Conservation (phyloP, 805 yeast genomes). For the Zygoascus tannicola region DNA sequence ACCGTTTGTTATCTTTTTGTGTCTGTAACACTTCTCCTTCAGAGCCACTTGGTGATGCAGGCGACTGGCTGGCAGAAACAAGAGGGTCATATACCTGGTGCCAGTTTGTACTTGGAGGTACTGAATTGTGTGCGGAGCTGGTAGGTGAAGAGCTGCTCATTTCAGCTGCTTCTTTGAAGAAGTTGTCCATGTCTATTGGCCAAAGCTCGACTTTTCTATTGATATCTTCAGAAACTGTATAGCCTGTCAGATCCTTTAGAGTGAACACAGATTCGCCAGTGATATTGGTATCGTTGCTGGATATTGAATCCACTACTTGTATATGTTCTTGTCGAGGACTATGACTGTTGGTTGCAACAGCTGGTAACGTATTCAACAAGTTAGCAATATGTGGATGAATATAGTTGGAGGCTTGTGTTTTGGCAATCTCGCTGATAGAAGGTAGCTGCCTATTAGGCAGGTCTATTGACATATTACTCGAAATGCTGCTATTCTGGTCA, state of each 20-base stretch:
- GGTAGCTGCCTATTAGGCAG: neutral
- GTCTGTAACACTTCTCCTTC: neutral
- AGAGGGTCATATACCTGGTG: slow-evolving; percentile 4
- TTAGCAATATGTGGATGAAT: slow-evolving; percentile 1
- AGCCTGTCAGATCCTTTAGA: neutral
- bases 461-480: neutral
- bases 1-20: slow-evolving; percentile 13
- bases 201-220: slow-evolving; percentile 2
- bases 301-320: neutral
- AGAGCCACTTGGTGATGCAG: neutral
- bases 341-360: neutral
- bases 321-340: neutral
- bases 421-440: neutral
- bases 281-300: neutral
- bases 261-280: neutral
- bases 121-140: slow-evolving; percentile 3
- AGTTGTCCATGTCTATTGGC: slow-evolving; percentile 19
- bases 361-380: neutral
- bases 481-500: neutral
- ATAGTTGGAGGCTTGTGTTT: neutral
- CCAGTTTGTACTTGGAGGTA: neutral
- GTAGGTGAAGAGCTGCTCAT: slow-evolving; percentile 5
- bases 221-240: too few species aligned
- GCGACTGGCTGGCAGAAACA: neutral
- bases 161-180: slow-evolving; percentile 21